Evolutionary conservation across 768 basidiomycete genomes (phyloP), one percentile per base, ranked within the genome.

Genomic region (Auriscalpium vulgare): DNA sequence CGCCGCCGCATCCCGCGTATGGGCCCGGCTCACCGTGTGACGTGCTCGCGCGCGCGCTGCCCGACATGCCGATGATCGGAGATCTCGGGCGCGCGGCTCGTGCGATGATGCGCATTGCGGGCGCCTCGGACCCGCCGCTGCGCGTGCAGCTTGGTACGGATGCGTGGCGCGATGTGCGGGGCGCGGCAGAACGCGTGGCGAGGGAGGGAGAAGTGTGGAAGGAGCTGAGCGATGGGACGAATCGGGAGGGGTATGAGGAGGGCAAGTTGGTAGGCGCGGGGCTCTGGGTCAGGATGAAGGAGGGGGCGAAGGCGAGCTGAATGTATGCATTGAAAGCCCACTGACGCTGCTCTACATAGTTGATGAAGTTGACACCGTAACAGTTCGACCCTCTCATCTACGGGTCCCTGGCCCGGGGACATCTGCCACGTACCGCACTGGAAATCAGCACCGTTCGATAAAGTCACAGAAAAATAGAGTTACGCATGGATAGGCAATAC

Each of bases 211-310:
- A 55, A 37, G 40, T 49, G 48, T 49, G 54, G 40, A 47, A 14
- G 19, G 47, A 23, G 54, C 48, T 49, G 10, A 44, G 37, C 37
- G 37, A 55, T 14, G 43, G 54, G 11, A 50, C 54, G 47, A 55
- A 55, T 17, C 23, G 21, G 34, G 53, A 54, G 0, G 35, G 46
- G 10, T 36, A 35, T 34, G 52, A 43, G 10, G 9, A 19, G n/a
- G 50, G 50, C 10, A 29, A 29, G 29, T 29, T 29, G 29, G 29
- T 29, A 4, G 29, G 29, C 29, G 29, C 29, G 29, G 29, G 29
- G 29, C 29, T 29, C 4, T 29, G 5, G 29, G 7, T 29, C 4
- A 29, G 29, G 29, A 29, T 4, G 29, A 29, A 29, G 29, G 29
- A 29, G 7, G 29, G 7, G 7, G 29, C 7, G 29, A 7, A 29